Base-by-base conservation (phyloP, 805 yeast species). In the Yamadazyma takamatsuzukensis region DNA sequence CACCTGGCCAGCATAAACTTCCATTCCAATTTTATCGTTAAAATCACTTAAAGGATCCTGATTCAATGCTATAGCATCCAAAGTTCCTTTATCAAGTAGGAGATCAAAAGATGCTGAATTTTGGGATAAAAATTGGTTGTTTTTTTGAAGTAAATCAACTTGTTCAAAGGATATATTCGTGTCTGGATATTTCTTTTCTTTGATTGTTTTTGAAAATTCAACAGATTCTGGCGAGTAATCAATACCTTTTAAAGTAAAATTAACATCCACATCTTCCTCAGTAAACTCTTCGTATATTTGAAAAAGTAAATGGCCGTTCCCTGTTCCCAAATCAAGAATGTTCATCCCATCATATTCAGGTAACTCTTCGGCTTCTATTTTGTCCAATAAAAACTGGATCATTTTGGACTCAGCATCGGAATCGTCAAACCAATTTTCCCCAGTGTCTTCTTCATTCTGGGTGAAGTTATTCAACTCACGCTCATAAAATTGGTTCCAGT, bases 401-500 rank as follows among this genome's bases (percentile, higher is more conserved):
- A 93, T 82, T 51, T 78, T 82, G 38, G 68, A 70, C 51, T 90
- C 97, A 0, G 98, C 97, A 49, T 83, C 88, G n/a, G 84, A 81
- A 49, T 93, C 98, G 44, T 83, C 79, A 57, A 93, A 93, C 98
- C 98, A 93, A 55, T 89, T 76, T 56, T 93, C 97, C 2, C 99
- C 99, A 0, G 88, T 80, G 54, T 93, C 97, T 13, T 81, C 71
- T 12, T 83, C 77, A 53, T 90, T 84, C 18, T 75, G 75, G 24
- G 66, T 57, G 49, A 84, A 90, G 59, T 90, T 90, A 17, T 54
- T 47, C 41, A 76, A 73, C 51, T 90, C 98, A 14, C 75, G 51
- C 26, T 75, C 64, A 57, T 90, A 90, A 56, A 90, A 85, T 33
- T 80, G 74, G 56, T 93, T 89, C 97, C 98, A 90, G 64, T 90